phyloP scores from a whole-genome alignment of 768 basidiomycete genomes.

The Xanthoconium stramineum region DNA sequence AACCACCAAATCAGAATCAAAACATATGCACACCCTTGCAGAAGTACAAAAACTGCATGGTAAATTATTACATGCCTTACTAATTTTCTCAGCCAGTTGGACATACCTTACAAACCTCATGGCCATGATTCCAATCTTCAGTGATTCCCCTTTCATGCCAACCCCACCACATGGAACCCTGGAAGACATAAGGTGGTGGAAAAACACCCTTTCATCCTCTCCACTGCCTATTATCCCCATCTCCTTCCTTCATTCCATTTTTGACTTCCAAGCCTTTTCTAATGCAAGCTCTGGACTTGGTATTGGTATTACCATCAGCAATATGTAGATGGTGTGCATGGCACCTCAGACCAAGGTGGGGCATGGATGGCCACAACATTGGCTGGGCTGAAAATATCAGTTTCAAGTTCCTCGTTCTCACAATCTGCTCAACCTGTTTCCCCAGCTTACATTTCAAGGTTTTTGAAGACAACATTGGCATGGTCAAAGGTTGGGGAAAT shows the following conservation, averaged over 20 bases:
- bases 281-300: background rate
- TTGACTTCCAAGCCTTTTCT: background rate
- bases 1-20: too few relatives aligned
- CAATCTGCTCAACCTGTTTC: background rate
- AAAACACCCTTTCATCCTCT: too few relatives aligned
- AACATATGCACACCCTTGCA: too few relatives aligned
- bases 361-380: background rate
- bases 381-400: background rate
- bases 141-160: too few relatives aligned
- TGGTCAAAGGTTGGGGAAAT: background rate
- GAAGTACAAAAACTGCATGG: too few relatives aligned
- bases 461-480: background rate
- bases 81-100: too few relatives aligned
- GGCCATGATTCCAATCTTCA: too few relatives aligned
- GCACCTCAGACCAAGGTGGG: background rate
- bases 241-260: background rate
- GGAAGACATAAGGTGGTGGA: background rate
- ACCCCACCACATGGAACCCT: background rate
- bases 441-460: background rate
- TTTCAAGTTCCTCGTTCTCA: background rate
- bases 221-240: background rate
- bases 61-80: too few relatives aligned
- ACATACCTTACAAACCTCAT: too few relatives aligned
- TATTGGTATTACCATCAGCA: background rate
- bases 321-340: background rate